phyloP scores from a whole-genome alignment of 441 rosid genomes.

The Gossypium lobatum region DNA sequence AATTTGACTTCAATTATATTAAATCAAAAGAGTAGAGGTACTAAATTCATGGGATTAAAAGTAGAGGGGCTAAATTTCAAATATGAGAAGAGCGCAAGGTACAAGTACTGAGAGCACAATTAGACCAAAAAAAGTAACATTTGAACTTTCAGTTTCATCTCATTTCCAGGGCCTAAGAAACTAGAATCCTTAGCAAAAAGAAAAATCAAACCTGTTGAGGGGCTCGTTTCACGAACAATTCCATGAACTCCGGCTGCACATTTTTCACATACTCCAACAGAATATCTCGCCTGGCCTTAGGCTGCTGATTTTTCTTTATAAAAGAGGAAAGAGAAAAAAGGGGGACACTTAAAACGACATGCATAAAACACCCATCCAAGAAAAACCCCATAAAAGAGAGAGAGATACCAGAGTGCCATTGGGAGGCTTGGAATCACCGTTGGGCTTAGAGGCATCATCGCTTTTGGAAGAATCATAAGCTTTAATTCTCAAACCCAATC shows the following conservation, averaged over 20 bases:
- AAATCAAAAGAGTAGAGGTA: too few relatives aligned
- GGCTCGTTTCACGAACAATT: conserved; percentile 81
- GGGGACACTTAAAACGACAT: conserved; percentile 16
- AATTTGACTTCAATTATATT: too few relatives aligned
- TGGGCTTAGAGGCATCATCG: conserved; percentile 30
- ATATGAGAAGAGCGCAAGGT: too few relatives aligned
- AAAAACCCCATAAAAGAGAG: not conserved
- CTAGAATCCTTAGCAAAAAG: conserved; percentile 12
- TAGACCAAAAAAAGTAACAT: not conserved
- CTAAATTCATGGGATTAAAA: too few relatives aligned
- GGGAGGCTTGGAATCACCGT: conserved; percentile 57
- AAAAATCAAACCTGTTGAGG: conserved; percentile 61
- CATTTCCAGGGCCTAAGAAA: not conserved
- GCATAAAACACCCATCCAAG: conserved; percentile 6
- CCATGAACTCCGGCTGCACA: conserved; percentile 96
- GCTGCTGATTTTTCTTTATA: conserved; percentile 26
- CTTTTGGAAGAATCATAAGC: conserved; percentile 59
- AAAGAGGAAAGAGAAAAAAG: not conserved
- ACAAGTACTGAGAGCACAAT: too few relatives aligned
- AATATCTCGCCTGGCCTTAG: conserved; percentile 72
- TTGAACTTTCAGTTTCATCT: not conserved
- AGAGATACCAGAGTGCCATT: conserved; percentile 56
- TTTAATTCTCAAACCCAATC: conserved; percentile 36
- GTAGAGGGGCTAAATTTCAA: too few relatives aligned
- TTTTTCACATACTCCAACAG: conserved; percentile 87